Percentiles rank a stretch among this genome's conserved stretches.
Conservation (phyloP, 2,329 filamentous ascomycete genomes). For the Ilyonectria mors-panacis region DNA sequence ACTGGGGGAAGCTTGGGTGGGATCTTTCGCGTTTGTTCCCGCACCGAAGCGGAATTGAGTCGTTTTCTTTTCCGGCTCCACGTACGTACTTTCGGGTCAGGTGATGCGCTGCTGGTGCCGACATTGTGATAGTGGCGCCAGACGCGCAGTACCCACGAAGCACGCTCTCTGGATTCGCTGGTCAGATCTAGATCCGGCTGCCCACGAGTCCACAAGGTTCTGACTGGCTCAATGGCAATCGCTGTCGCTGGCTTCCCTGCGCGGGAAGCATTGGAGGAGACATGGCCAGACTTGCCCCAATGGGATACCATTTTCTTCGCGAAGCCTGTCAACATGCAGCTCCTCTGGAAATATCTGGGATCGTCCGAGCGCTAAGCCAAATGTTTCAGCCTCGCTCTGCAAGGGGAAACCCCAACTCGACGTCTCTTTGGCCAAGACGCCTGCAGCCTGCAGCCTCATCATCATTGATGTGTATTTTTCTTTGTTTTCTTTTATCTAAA, state of each 20-base stretch:
- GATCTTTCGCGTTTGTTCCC: not conserved
- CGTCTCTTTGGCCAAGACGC: conserved; percentile 4
- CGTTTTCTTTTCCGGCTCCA: conserved; percentile 5
- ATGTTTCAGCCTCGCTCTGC: conserved; percentile 27
- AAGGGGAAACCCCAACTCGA: conserved; percentile 17
- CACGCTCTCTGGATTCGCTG: too few relatives aligned
- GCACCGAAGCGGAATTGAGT: not conserved
- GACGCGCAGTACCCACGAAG: not conserved
- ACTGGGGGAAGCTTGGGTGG: not conserved
- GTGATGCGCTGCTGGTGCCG: not conserved
- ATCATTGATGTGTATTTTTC: not conserved
- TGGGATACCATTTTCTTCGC: not conserved
- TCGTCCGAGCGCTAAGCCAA: conserved; percentile 9
- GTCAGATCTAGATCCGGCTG: not conserved
- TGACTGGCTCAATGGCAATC: not conserved
- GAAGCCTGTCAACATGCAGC: conserved; percentile 15
- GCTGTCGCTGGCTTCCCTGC: not conserved
- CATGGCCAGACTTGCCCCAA: not conserved
- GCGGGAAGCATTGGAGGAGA: not conserved
- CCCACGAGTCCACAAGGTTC: not conserved
- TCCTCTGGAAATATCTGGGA: conserved; percentile 4
- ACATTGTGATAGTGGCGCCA: conserved; percentile 2
- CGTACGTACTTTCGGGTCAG: not conserved
- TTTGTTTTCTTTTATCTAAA: not conserved
- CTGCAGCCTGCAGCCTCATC: not conserved